Conservation (phyloP, 2,329 filamentous ascomycete species). For the Fusarium sp. region DNA sequence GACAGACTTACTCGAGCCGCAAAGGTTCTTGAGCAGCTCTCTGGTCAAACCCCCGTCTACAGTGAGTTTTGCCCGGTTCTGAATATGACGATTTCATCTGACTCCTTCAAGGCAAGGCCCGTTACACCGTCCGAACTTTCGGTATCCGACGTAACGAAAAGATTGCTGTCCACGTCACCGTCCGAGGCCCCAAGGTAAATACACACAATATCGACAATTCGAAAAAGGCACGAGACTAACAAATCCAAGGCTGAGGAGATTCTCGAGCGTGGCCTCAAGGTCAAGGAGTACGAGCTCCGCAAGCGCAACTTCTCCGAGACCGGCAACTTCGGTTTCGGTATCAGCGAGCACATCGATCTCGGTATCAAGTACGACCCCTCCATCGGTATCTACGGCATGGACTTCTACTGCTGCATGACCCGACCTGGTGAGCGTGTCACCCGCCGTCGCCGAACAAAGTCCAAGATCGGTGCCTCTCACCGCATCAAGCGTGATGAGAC, state of each 20-base stretch:
- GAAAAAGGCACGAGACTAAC: constrained; percentile 39
- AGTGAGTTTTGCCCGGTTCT: constrained; percentile 67
- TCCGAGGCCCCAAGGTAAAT: constrained; percentile 85
- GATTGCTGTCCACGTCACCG: constrained; percentile 99
- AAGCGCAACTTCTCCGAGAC: constrained; percentile 99
- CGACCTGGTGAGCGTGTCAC: constrained; percentile 98
- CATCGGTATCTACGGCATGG: constrained; percentile 99
- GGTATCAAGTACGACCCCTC: constrained; percentile 99
- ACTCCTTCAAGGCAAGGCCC: constrained; percentile 83
- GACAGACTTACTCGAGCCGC: constrained; percentile 99
- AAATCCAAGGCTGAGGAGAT: constrained; percentile 88
- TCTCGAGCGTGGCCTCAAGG: constrained; percentile 99
- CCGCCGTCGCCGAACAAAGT: constrained; percentile 91
- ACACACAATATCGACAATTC: neutral
- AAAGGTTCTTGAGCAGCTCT: constrained; percentile 99
- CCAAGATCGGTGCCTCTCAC: constrained; percentile 87
- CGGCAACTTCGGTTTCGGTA: constrained; percentile 99
- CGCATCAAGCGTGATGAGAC: constrained; percentile 95
- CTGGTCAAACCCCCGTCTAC: constrained; percentile 99
- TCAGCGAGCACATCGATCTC: constrained; percentile 99
- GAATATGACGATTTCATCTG: constrained; percentile 26
- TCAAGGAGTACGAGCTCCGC: constrained; percentile 99
- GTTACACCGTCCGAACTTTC: constrained; percentile 99
- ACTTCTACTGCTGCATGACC: constrained; percentile 99
- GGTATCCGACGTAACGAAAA: constrained; percentile 99